Percentiles rank a stretch among this genome's conserved stretches.
Evolutionary conservation across 129 eudicot species (phyloP).

Genomic region (Gnaphalium uliginosum): DNA sequence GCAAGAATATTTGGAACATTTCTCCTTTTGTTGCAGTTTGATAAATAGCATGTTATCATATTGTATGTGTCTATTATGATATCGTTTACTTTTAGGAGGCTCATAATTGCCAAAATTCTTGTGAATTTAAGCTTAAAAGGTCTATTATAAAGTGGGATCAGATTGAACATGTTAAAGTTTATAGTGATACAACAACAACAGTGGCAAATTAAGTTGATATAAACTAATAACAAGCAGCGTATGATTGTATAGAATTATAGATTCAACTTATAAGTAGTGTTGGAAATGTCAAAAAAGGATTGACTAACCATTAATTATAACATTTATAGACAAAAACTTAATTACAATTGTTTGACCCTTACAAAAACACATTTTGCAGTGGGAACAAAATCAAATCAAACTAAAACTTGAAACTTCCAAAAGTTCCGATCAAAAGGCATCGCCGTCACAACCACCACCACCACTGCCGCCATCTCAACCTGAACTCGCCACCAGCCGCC

Average conservation of each 20-base stretch:
- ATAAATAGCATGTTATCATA: background rate
- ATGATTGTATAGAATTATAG: too few species aligned
- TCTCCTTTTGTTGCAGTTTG: background rate
- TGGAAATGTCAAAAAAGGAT: background rate
- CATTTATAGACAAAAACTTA: conserved; percentile 26
- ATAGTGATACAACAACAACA: background rate
- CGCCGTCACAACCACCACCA: background rate
- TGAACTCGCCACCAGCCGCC: background rate
- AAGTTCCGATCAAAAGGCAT: background rate
- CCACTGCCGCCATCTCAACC: conserved; percentile 2
- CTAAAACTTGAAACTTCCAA: conserved; percentile 2
- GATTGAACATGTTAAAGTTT: background rate
- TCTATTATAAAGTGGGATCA: background rate
- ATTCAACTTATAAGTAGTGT: background rate
- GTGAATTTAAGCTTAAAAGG: background rate
- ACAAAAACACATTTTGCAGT: conserved; percentile 30
- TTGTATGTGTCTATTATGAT: background rate
- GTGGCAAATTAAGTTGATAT: background rate
- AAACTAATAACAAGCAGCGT: background rate
- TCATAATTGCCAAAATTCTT: too few species aligned
- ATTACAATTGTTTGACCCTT: conserved; percentile 34
- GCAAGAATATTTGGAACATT: background rate
- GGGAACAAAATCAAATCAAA: conserved; percentile 20
- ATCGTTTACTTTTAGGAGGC: background rate
- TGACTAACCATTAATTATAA: background rate